A percentile compares a stretch with the other conserved stretches of the same genome.
phyloP scores from a whole-genome alignment of 306 rosid species.

The Clitoria ternatea region DNA sequence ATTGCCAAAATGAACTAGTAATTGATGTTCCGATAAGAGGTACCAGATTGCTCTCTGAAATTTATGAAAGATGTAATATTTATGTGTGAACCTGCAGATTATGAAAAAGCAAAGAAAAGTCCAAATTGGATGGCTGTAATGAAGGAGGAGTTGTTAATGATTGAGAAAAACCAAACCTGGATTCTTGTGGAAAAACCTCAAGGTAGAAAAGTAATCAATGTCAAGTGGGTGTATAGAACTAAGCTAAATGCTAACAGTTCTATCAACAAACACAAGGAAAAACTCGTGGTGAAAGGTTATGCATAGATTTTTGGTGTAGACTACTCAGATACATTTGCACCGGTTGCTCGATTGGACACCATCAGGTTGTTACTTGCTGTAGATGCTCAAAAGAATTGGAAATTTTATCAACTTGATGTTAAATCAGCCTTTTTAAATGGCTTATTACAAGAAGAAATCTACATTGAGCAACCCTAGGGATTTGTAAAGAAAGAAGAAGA shows the following conservation, averaged over 20 bases:
- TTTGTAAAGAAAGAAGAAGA: too few species aligned
- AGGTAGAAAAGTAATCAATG: not conserved
- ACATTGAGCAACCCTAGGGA: too few species aligned
- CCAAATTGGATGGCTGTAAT: not conserved
- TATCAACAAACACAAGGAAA: not conserved
- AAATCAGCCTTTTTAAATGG: not conserved
- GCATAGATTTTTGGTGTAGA: not conserved
- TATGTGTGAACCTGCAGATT: not conserved
- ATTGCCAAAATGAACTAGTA: not conserved
- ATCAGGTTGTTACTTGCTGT: not conserved
- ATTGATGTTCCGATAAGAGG: not conserved
- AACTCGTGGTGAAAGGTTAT: not conserved
- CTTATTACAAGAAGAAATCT: not conserved
- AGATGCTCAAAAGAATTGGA: not conserved
- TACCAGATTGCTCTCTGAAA: not conserved
- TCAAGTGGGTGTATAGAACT: not conserved
- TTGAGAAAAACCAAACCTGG: not conserved
- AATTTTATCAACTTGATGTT: not conserved
- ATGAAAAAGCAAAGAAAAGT: not conserved
- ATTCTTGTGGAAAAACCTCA: not conserved
- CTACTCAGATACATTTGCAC: not conserved
- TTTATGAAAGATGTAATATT: not conserved
- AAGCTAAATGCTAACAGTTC: not conserved
- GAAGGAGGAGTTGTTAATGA: not conserved
- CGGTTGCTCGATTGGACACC: not conserved